Evolutionary conservation across 2,329 filamentous ascomycete species (phyloP).

Genomic region (Graphiopsis chlorocephala): DNA sequence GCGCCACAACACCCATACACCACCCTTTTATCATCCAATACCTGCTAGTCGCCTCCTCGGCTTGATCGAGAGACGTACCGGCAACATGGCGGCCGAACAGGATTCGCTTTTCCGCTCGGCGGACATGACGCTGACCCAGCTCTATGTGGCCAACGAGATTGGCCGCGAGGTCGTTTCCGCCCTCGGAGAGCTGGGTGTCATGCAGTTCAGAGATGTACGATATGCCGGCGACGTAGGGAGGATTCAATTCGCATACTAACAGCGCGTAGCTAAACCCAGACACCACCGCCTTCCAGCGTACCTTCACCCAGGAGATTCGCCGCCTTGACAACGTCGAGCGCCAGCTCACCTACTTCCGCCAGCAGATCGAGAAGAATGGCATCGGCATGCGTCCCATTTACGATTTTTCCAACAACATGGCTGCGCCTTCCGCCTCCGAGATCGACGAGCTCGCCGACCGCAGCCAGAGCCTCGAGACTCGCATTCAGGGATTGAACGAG

Average conservation of each 20-base stretch:
- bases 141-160: slow-evolving; percentile 99
- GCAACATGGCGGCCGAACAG: slow-evolving; percentile 58
- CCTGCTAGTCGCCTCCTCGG: slow-evolving; percentile 12
- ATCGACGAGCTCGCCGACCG: slow-evolving; percentile 95
- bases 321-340: slow-evolving; percentile 97
- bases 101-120: slow-evolving; percentile 99
- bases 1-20: not conserved
- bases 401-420: slow-evolving; percentile 78
- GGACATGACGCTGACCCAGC: slow-evolving; percentile 99
- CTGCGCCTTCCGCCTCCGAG: slow-evolving; percentile 84
- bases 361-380: slow-evolving; percentile 89
- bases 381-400: slow-evolving; percentile 87
- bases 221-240: not conserved
- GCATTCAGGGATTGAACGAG: slow-evolving; percentile 87
- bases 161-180: slow-evolving; percentile 96
- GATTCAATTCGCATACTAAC: slow-evolving; percentile 19
- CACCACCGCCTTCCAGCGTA: slow-evolving; percentile 90
- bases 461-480: slow-evolving; percentile 86
- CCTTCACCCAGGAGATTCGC: slow-evolving; percentile 96
- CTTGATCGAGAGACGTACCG: slow-evolving; percentile 5
- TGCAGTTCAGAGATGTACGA: slow-evolving; percentile 94
- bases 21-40: not conserved
- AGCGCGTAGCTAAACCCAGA: slow-evolving; percentile 77
- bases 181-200: slow-evolving; percentile 89
- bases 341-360: slow-evolving; percentile 91